These are phyloP conservation scores for Phlyctochytrium arcticum DNA, from an alignment of 192 early-diverging fungal genomes.

Conservation along the genomic window DNA sequence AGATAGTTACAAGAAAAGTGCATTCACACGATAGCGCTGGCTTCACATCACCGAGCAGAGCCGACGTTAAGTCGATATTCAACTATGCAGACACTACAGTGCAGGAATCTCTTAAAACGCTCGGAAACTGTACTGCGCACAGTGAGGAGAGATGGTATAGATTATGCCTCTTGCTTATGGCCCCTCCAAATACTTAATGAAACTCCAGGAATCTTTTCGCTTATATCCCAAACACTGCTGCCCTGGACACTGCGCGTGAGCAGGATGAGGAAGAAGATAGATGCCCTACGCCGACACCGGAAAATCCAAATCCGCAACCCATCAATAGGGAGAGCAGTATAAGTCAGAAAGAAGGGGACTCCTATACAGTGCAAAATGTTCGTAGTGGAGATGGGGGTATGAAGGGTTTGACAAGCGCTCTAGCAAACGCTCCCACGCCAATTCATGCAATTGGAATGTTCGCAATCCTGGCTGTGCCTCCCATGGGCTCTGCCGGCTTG, in stretches of 20 bases:
- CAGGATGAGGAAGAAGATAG: conserved; percentile 20
- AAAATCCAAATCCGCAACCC: conserved; percentile 19
- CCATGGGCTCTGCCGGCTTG: too few species aligned
- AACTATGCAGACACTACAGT: conserved; percentile 12
- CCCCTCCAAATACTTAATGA: too few species aligned
- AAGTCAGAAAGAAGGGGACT: background rate
- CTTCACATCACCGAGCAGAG: background rate
- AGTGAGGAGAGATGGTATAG: too few species aligned
- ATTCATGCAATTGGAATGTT: too few species aligned
- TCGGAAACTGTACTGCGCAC: too few species aligned
- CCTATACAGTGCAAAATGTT: conserved; percentile 3
- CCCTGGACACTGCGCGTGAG: background rate
- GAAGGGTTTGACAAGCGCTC: conserved; percentile 7
- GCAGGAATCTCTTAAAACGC: background rate
- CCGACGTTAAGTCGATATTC: too few species aligned
- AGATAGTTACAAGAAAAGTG: background rate
- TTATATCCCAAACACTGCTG: background rate
- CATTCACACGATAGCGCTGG: background rate
- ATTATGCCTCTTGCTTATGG: too few species aligned
- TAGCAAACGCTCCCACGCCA: too few species aligned
- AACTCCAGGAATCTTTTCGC: too few species aligned
- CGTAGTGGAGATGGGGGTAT: conserved; percentile 6
- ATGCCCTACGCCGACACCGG: conserved; percentile 24
- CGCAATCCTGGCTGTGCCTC: too few species aligned
- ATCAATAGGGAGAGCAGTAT: background rate